Evolutionary conservation across 1,284 basidiomycete species (phyloP), one percentile per base, ranked within the genome.

Genomic region (Neotropicomus parvogracilis): DNA sequence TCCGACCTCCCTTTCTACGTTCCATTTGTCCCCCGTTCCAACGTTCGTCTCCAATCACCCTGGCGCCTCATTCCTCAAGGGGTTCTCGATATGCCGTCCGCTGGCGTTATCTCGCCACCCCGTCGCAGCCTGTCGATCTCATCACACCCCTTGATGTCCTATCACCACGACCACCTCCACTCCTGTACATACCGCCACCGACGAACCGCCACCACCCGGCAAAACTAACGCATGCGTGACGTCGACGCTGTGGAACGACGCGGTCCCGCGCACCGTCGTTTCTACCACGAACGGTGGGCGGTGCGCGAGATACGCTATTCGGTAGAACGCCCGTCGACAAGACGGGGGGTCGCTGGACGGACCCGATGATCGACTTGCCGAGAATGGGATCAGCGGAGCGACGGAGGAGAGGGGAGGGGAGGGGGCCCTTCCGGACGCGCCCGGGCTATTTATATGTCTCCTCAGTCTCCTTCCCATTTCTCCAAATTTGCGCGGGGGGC

Each of bases 331-430:
- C 28, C 27, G 2, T 26, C 10, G n/a, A n/a, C n/a, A n/a, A n/a
- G n/a, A n/a, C n/a, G n/a, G n/a, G n/a, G n/a, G n/a, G n/a, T n/a
- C n/a, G 8, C 24, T 24, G 24, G 24, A 24, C 24, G 24, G n/a
- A 16, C 35, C 31, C 40, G 40, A 51, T 39, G 49, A 51, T 52
- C 49, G 49, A 52, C 48, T n/a, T 31, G 13, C 49, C 49, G 16
- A 19, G 38, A 41, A 41, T 40, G 28, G 44, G 33, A n/a, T 27
- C 29, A 29, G 28, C 49, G 49, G 49, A 50, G 16, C 45, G 49
- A 48, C 49, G 49, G 49, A 47, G n/a, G n/a, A n/a, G n/a, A n/a
- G n/a, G n/a, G n/a, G n/a, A n/a, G n/a, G n/a, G n/a, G n/a, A n/a
- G 17, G 16, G 12, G 41, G 35, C 6, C 26, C 8, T 21, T 31